Conservation (phyloP, 139 green algal species). For the Picochlorum sp. region DNA sequence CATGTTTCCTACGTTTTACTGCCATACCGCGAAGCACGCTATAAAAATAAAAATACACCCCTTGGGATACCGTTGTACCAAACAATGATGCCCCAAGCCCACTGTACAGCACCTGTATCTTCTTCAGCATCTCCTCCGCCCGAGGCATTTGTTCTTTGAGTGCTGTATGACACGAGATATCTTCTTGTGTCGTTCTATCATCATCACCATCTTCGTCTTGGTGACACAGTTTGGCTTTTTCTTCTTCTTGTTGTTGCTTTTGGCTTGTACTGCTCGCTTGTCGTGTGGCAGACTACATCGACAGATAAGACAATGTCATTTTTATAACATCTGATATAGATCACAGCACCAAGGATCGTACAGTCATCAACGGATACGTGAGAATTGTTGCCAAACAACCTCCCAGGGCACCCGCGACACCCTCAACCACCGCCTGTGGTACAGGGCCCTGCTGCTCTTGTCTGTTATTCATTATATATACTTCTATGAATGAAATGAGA, state of each 20-base stretch:
- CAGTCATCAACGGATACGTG: slow-evolving; percentile 73
- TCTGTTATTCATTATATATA: not conserved
- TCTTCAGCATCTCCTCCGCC: not conserved
- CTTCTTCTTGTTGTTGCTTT: slow-evolving; percentile 12
- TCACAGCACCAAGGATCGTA: slow-evolving; percentile 12
- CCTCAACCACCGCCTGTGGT: slow-evolving; percentile 36
- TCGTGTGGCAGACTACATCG: slow-evolving; percentile 24
- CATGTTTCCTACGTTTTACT: slow-evolving; percentile 12
- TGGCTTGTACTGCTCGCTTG: slow-evolving; percentile 19
- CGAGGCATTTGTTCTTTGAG: too few species aligned
- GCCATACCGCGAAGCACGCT: slow-evolving; percentile 24
- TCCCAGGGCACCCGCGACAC: slow-evolving; percentile 35
- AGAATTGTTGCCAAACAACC: slow-evolving; percentile 42
- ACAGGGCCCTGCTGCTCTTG: slow-evolving; percentile 10
- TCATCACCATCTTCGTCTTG: not conserved
- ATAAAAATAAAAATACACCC: slow-evolving; percentile 79
- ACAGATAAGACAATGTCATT: not conserved
- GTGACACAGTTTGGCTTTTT: not conserved
- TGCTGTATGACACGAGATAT: too few species aligned
- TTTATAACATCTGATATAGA: too few species aligned
- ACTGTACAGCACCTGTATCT: slow-evolving; percentile 48
- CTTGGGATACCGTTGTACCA: slow-evolving; percentile 67
- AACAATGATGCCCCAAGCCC: slow-evolving; percentile 58
- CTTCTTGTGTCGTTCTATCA: not conserved
- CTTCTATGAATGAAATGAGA: too few species aligned